Percentiles rank a stretch among this genome's conserved stretches.
These are phyloP conservation scores for Ophiostoma piceae DNA, from an alignment of 2,329 filamentous ascomycete genomes.

Conservation along the genomic window DNA sequence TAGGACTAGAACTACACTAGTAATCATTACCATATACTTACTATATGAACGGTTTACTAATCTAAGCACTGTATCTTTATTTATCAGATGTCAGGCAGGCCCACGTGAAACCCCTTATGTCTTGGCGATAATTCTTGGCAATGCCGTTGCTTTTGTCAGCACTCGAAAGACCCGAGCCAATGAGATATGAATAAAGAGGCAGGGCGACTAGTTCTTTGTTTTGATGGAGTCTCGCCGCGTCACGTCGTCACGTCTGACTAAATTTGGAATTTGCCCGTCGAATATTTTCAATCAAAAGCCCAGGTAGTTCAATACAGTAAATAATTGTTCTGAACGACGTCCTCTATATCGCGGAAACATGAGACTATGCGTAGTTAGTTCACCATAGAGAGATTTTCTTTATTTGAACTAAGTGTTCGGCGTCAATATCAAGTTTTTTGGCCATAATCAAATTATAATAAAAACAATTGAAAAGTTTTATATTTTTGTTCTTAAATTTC, in stretches of 20 bases:
- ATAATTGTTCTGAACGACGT: no score
- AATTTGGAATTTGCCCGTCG: no score
- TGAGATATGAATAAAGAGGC: background rate
- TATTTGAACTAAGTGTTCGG: no score
- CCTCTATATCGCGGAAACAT: no score
- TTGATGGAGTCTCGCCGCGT: background rate
- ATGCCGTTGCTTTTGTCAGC: background rate
- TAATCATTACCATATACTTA: background rate
- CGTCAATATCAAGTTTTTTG: no score
- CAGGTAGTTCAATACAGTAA: no score
- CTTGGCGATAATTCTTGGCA: background rate
- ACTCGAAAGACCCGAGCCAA: background rate
- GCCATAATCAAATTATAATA: no score
- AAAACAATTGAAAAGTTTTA: no score
- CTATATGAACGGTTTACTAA: background rate
- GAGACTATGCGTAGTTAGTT: no score
- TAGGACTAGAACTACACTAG: background rate
- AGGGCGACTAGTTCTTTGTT: background rate
- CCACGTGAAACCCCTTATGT: background rate
- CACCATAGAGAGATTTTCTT: no score
- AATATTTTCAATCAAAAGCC: no score
- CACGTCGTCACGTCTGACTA: background rate
- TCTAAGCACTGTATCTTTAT: background rate
- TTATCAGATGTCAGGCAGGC: background rate
- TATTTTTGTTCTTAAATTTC: no score